These are phyloP conservation scores for Aegilops bicornis DNA, from an alignment of 176 grass and related monocot species.

Conservation along the genomic window DNA sequence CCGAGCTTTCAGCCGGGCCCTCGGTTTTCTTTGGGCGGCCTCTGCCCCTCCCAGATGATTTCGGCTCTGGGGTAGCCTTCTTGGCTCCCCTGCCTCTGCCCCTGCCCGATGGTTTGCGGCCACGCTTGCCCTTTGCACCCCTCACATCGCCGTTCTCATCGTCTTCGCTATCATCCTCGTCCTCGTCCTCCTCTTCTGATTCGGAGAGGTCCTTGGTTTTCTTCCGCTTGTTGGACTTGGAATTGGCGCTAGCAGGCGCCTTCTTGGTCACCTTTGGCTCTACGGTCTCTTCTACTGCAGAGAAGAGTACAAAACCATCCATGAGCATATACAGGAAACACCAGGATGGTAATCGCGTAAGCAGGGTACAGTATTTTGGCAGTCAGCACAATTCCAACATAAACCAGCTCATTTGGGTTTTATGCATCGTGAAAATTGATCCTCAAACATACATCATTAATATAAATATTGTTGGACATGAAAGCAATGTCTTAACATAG, in stretches of 20 bases:
- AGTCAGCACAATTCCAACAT: neutral
- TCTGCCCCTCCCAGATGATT: conserved; percentile 56
- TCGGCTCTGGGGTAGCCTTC: conserved; percentile 36
- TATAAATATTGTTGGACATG: neutral
- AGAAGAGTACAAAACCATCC: conserved; percentile 15
- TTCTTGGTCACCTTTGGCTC: conserved; percentile 53
- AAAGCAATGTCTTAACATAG: neutral
- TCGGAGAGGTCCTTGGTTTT: conserved; percentile 63
- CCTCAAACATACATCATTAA: neutral
- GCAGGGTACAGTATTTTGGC: neutral
- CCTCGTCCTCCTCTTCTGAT: conserved; percentile 59
- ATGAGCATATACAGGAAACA: neutral
- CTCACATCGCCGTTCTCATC: conserved; percentile 41
- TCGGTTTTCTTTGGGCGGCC: conserved; percentile 67
- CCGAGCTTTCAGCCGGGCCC: conserved; percentile 33
- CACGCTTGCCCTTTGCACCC: conserved; percentile 46
- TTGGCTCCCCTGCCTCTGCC: conserved; percentile 70
- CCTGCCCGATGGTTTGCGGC: conserved; percentile 54
- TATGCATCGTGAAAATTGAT: neutral
- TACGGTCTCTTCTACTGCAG: conserved; percentile 41
- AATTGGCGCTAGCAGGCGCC: conserved; percentile 45
- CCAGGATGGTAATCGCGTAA: neutral
- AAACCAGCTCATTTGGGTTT: neutral
- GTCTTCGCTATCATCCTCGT: conserved; percentile 38
- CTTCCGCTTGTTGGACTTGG: conserved; percentile 73